Evolutionary conservation across 306 rosid genomes (phyloP), one percentile per base, ranked within the genome.

Genomic region (Styphnolobium japonicum): DNA sequence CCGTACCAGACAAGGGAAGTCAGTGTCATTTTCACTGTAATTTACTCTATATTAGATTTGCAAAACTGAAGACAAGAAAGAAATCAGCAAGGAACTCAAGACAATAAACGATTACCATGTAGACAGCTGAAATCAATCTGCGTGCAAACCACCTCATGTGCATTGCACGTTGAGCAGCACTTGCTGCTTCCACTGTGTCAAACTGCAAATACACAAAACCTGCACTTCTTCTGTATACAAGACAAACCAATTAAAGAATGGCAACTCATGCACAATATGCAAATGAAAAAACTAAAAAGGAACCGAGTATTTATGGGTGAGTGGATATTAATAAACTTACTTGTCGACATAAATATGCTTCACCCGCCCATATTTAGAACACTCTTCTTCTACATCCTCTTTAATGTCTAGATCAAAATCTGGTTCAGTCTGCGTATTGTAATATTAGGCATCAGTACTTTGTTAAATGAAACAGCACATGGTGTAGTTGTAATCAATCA

Each of bases 71-170:
- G 48, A 19, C 63, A 58, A 9, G 10, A 18, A 29, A 43, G n/a
- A 23, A 33, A 33, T 48, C 33, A 12, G 36, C 45, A 31, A n/a
- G 34, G 63, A 45, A 68, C 33, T 57, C 10, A 14, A 33, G 69
- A 60, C n/a, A 3, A 12, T 6, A 74, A 18, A 42, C 4, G 2
- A 81, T 79, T 87, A 93, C 99, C 99, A 95, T 86, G 86, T 77
- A 95, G 58, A 90, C 9, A 51, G 97, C 99, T 16, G 94, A 79
- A 80, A 95, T 91, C 87, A 82, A 86, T 77, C 93, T 85, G 43
- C 96, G 91, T 5, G 99, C 99, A 85, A 95, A 95, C 98, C 98
- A 95, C 86, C 99, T 90, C 84, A 82, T 53, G 87, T 95, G 97
- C 99, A 95, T 93, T 39, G 98, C 88, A 69, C 84, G 95, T 81